phyloP scores from a whole-genome alignment of 306 rosid genomes.

The Astragalus membranaceus region DNA sequence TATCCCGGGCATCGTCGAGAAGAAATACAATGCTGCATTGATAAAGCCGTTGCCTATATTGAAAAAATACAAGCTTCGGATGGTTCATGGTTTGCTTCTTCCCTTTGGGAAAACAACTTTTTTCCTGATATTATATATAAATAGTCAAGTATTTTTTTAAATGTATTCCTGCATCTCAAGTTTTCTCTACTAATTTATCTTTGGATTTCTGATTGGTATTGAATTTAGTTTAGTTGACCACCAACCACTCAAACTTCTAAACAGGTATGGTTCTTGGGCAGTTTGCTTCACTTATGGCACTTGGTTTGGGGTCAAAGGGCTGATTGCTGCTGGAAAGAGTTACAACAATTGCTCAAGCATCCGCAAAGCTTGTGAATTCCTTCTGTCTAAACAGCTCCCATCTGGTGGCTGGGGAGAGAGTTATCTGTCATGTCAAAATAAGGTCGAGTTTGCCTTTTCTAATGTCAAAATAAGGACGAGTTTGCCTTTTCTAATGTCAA shows the following conservation, averaged over 20 bases:
- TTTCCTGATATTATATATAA: neutral
- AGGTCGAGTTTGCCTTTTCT: slow-evolving; percentile 36
- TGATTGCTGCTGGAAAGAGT: slow-evolving; percentile 73
- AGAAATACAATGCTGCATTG: slow-evolving; percentile 56
- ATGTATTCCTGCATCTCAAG: slow-evolving; percentile 12
- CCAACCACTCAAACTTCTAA: slow-evolving; percentile 30
- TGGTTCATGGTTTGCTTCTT: slow-evolving; percentile 77
- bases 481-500: neutral
- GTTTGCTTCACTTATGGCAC: slow-evolving; percentile 81
- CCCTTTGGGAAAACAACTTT: neutral
- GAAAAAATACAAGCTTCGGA: slow-evolving; percentile 61
- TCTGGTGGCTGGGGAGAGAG: slow-evolving; percentile 97
- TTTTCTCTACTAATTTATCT: neutral
- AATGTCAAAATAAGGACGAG: neutral
- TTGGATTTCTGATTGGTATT: slow-evolving; percentile 5
- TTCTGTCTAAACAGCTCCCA: slow-evolving; percentile 67
- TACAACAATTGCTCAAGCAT: slow-evolving; percentile 47
- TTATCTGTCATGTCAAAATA: slow-evolving; percentile 79
- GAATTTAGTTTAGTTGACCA: slow-evolving; percentile 3
- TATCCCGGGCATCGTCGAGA: slow-evolving; percentile 59
- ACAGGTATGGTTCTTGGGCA: slow-evolving; percentile 93
- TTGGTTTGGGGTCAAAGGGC: slow-evolving; percentile 80
- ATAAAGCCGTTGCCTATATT: slow-evolving; percentile 45
- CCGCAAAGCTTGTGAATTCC: slow-evolving; percentile 67
- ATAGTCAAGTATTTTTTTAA: neutral